A percentile compares a stretch with the other conserved stretches of the same genome.
phyloP scores from a whole-genome alignment of 192 early-diverging fungal genomes.

The Chytriomyces sp. region DNA sequence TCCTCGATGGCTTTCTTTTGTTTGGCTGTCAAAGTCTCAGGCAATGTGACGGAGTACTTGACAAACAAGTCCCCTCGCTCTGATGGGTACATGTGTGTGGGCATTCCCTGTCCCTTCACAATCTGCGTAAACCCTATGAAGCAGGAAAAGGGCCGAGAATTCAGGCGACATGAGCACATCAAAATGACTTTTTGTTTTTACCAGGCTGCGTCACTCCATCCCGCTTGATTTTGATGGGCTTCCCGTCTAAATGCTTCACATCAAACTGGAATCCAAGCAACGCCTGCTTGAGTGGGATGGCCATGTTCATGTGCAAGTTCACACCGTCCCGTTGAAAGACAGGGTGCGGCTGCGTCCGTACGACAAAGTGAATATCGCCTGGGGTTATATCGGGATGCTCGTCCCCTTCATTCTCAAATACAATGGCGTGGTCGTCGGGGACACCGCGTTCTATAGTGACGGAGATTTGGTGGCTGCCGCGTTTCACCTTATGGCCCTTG shows the following conservation, averaged over 20 bases:
- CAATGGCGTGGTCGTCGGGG: constrained; percentile 68
- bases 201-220: constrained; percentile 57
- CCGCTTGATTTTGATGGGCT: constrained; percentile 45
- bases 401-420: constrained; percentile 88
- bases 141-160: background rate
- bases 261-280: constrained; percentile 78
- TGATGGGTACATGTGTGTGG: constrained; percentile 56
- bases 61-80: constrained; percentile 82
- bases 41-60: constrained; percentile 85
- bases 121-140: constrained; percentile 74
- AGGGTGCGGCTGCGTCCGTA: constrained; percentile 72
- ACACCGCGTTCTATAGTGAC: constrained; percentile 84
- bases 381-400: constrained; percentile 86
- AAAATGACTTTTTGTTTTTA: constrained; percentile 18
- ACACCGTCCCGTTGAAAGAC: constrained; percentile 77
- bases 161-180: background rate
- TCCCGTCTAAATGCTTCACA: constrained; percentile 79
- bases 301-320: constrained; percentile 74
- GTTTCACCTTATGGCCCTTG: constrained; percentile 80
- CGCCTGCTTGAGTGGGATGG: constrained; percentile 76
- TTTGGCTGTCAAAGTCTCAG: constrained; percentile 53
- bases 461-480: constrained; percentile 78
- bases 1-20: constrained; percentile 33
- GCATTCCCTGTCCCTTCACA: constrained; percentile 87
- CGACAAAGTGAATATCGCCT: constrained; percentile 82